These are phyloP conservation scores for Melaleuca quinquenervia DNA, from an alignment of 345 rosid genomes.

Conservation along the genomic window DNA sequence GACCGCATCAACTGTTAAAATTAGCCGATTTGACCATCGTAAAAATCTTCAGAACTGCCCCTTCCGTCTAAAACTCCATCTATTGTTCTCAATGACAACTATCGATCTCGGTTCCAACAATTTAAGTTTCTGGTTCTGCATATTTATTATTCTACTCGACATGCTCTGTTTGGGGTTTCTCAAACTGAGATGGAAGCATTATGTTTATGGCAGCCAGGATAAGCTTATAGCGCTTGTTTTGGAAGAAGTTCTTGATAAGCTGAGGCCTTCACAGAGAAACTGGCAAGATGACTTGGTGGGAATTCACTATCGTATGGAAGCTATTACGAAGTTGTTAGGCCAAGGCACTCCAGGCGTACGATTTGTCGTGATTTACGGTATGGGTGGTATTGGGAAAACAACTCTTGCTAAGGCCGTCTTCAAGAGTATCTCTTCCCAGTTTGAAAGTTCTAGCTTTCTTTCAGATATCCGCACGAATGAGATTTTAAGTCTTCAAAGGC, in stretches of 20 bases:
- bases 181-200: not conserved
- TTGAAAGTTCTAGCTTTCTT: not conserved
- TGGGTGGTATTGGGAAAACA: not conserved
- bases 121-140: not conserved
- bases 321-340: not conserved
- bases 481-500: not conserved
- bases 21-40: rapidly evolving
- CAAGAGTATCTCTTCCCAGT: not conserved
- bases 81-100: not conserved
- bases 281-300: not conserved
- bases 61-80: not conserved
- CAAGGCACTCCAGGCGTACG: not conserved
- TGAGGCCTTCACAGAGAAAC: rapidly evolving
- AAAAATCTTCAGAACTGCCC: not conserved
- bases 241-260: not conserved
- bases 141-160: not conserved
- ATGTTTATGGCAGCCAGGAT: not conserved
- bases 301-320: not conserved
- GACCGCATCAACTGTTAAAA: not conserved
- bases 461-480: not conserved
- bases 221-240: not conserved
- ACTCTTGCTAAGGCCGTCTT: not conserved
- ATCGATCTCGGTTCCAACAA: not conserved
- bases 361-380: not conserved
- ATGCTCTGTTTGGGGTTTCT: not conserved